phyloP scores from a whole-genome alignment of 2,329 filamentous ascomycete species.

The Sarocladiaceae sp. region DNA sequence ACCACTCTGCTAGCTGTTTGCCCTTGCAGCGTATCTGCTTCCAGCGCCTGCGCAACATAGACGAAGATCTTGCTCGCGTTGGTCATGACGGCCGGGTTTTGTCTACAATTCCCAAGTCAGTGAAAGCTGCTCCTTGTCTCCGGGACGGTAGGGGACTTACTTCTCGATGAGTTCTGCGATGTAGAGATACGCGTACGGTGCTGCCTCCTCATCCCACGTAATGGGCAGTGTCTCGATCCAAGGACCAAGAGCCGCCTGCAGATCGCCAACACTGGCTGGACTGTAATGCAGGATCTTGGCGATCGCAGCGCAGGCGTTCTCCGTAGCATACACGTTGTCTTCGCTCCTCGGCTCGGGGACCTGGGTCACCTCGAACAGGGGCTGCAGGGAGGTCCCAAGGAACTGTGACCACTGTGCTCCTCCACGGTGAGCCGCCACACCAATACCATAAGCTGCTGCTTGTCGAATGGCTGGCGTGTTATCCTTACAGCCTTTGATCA shows the following conservation, averaged over 20 bases:
- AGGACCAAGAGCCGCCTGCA: constrained; percentile 68
- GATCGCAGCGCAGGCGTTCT: constrained; percentile 94
- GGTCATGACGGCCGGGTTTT: constrained; percentile 72
- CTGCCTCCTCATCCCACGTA: constrained; percentile 92
- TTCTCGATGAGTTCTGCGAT: constrained; percentile 86
- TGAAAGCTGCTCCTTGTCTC: constrained; percentile 8
- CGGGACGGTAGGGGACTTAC: constrained; percentile 51
- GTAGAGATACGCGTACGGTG: constrained; percentile 92
- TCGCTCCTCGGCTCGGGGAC: constrained; percentile 78
- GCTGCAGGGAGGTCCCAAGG: constrained; percentile 69
- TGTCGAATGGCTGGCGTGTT: constrained; percentile 86
- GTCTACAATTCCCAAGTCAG: too few relatives aligned
- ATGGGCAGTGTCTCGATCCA: constrained; percentile 92
- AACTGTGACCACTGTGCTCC: constrained; percentile 85
- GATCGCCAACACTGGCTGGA: constrained; percentile 65
- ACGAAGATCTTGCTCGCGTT: constrained; percentile 71
- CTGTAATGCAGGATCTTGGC: constrained; percentile 97
- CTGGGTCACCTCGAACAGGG: constrained; percentile 78
- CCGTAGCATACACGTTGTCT: constrained; percentile 93
- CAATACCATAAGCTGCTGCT: constrained; percentile 91
- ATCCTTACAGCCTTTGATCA: constrained; percentile 81
- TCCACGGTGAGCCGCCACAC: constrained; percentile 89
- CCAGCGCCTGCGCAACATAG: constrained; percentile 79
- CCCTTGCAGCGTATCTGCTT: constrained; percentile 83
- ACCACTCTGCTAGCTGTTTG: constrained; percentile 74